These are phyloP conservation scores for Lepiota venenata DNA, from an alignment of 768 basidiomycete species.

Conservation along the genomic window DNA sequence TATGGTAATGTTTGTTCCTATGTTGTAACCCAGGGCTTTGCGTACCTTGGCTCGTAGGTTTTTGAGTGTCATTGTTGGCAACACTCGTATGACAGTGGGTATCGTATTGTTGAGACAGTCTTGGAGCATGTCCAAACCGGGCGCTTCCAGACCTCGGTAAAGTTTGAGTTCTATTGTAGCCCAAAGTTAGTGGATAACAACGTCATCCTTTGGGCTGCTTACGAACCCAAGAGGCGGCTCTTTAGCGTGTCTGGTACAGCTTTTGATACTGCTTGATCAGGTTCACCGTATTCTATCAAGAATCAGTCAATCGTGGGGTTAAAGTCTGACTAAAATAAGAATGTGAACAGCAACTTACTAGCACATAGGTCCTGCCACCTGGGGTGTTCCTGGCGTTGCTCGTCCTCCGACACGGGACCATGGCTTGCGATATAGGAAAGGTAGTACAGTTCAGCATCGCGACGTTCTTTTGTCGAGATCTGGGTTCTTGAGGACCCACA, in stretches of 20 bases:
- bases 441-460: slow-evolving; percentile 84
- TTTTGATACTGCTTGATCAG: slow-evolving; percentile 31
- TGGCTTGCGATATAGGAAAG: slow-evolving; percentile 59
- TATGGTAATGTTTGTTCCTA: slow-evolving; percentile 34
- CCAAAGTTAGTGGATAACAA: not conserved
- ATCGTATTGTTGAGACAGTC: slow-evolving; percentile 17
- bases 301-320: not conserved
- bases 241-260: slow-evolving; percentile 49
- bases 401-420: slow-evolving; percentile 38
- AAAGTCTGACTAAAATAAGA: not conserved
- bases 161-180: slow-evolving; percentile 19
- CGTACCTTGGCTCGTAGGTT: slow-evolving; percentile 61
- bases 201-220: slow-evolving; percentile 2
- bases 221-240: slow-evolving; percentile 58
- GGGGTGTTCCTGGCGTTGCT: slow-evolving; percentile 49
- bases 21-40: slow-evolving; percentile 40
- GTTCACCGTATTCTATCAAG: slow-evolving; percentile 54
- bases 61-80: slow-evolving; percentile 68
- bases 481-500: slow-evolving; percentile 23
- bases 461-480: slow-evolving; percentile 68
- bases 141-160: slow-evolving; percentile 13
- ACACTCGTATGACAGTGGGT: slow-evolving; percentile 41
- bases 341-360: slow-evolving; percentile 39
- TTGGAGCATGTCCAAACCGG: not conserved
- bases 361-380: slow-evolving; percentile 61